A percentile compares a stretch with the other conserved stretches of the same genome.
Evolutionary conservation across 1,284 basidiomycete genomes (phyloP).

Genomic region (Leccinum ponderosum): DNA sequence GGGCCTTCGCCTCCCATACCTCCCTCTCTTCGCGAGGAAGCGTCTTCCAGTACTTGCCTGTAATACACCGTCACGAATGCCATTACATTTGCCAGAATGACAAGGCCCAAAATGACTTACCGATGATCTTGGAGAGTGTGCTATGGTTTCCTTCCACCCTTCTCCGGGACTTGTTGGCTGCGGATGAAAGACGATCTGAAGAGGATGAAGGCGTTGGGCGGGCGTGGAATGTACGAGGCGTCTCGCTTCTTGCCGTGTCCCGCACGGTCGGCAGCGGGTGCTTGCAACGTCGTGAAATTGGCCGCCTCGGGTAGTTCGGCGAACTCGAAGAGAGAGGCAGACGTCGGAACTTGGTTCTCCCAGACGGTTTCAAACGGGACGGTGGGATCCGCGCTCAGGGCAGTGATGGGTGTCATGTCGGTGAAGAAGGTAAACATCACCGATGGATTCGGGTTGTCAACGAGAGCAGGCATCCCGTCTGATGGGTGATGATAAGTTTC

Average conservation of each 20-base stretch:
- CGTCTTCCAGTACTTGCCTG: constrained; percentile 63
- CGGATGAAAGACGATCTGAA: constrained; percentile 89
- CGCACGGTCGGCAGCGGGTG: constrained; percentile 25
- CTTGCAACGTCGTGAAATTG: constrained; percentile 11
- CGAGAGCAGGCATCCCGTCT: constrained; percentile 51
- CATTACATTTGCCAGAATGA: neutral
- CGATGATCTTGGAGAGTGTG: constrained; percentile 65
- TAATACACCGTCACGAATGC: neutral
- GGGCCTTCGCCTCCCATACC: constrained; percentile 75
- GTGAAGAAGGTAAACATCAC: constrained; percentile 52
- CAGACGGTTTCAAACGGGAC: constrained; percentile 38
- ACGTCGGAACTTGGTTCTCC: constrained; percentile 25
- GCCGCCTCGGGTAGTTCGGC: constrained; percentile 20
- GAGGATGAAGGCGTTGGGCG: constrained; percentile 94
- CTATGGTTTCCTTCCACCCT: constrained; percentile 78
- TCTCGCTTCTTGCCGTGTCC: constrained; percentile 50
- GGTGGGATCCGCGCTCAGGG: constrained; percentile 38
- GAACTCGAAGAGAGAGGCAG: constrained; percentile 19
- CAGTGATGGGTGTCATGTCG: constrained; percentile 46
- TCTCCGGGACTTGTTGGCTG: constrained; percentile 71
- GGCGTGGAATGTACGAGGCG: constrained; percentile 79
- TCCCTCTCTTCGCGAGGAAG: constrained; percentile 61
- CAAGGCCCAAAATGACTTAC: constrained; percentile 26
- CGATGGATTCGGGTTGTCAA: constrained; percentile 47
- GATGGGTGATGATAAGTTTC: constrained; percentile 12